Evolutionary conservation across 345 rosid genomes (phyloP), one percentile per base, ranked within the genome.

Genomic region (Pseudoturritis turrita): DNA sequence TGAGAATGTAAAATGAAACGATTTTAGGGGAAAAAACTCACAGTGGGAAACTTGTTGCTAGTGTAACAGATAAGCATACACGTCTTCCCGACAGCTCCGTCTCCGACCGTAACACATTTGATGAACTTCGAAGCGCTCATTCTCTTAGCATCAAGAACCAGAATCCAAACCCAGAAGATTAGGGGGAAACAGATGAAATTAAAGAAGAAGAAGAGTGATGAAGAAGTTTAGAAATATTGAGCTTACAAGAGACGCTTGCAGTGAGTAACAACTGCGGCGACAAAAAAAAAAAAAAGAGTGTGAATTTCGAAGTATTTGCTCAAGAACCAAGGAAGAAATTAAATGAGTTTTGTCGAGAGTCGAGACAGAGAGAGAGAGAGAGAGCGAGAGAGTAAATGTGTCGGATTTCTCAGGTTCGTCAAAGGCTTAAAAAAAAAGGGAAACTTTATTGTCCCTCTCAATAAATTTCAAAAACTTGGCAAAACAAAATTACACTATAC

Each of bases 41-140:
- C 99, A 70, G 97, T 91, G 2, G 99, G 99, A 82, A 95, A 95
- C 89, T 88, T 89, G 90, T 95, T 95, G 82, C 97, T 89, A 57
- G 99, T 95, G 79, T 89, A 95, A 74, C 98, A 91, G 78, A 95
- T 91, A 68, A 95, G 99, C 99, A 91, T 95, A 81, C 97, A 95
- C n/a, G 99, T 95, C 82, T 95, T 95, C 41, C 99, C 99, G 22
- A 95, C 99, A 81, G 97, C 99, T 76, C 99, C 99, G 78, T 95
- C 99, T 74, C 99, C 99, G 62, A 95, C 99, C 0, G 99, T 91
- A 58, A 95, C 99, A 76, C 99, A 95, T 82, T 95, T 95, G 37
- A 95, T 91, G 88, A 95, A 95, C 92, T 85, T 95, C 1, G 97
- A 89, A 81, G 88, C 98, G 62, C 89, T 95, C 99, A 91, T 92